Evolutionary conservation across 2,329 filamentous ascomycete genomes (phyloP).

Genomic region (Xylariaceae sp.): DNA sequence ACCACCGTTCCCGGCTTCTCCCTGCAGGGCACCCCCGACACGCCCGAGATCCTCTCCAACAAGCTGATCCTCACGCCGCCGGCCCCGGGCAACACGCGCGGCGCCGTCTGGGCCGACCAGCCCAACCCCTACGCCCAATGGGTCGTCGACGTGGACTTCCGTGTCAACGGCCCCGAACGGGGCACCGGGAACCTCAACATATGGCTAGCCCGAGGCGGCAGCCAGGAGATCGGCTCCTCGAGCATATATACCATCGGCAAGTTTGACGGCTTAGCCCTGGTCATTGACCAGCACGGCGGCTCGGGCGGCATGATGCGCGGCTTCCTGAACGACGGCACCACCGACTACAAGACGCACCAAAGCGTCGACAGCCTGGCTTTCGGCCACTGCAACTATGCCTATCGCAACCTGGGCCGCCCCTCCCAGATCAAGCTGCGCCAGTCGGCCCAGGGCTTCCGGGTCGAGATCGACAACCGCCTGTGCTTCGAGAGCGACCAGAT

Average conservation of each 20-base stretch:
- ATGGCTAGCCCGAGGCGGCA: slow-evolving; percentile 74
- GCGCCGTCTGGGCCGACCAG: slow-evolving; percentile 70
- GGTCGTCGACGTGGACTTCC: slow-evolving; percentile 79
- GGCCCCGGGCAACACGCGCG: slow-evolving; percentile 75
- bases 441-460: slow-evolving; percentile 57
- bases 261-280: slow-evolving; percentile 86
- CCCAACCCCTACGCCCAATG: slow-evolving; percentile 60
- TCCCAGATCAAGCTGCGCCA: slow-evolving; percentile 70
- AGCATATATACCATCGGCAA: slow-evolving; percentile 78
- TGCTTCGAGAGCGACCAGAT: slow-evolving; percentile 85
- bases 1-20: slow-evolving; percentile 46
- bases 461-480: slow-evolving; percentile 68
- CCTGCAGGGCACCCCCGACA: slow-evolving; percentile 44
- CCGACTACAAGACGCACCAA: slow-evolving; percentile 68
- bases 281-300: slow-evolving; percentile 77
- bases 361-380: slow-evolving; percentile 83
- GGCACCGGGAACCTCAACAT: slow-evolving; percentile 86
- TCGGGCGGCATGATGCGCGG: slow-evolving; percentile 73
- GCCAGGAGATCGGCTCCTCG: slow-evolving; percentile 55
- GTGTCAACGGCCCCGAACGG: slow-evolving; percentile 76
- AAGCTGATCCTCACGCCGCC: slow-evolving; percentile 87
- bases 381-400: slow-evolving; percentile 83
- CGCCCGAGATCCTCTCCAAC: slow-evolving; percentile 69
- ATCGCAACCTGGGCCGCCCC: slow-evolving; percentile 83
- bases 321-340: slow-evolving; percentile 86